Evolutionary conservation across 352 stramenopile genomes (phyloP).

Genomic region (Globisporangium apiculatum): DNA sequence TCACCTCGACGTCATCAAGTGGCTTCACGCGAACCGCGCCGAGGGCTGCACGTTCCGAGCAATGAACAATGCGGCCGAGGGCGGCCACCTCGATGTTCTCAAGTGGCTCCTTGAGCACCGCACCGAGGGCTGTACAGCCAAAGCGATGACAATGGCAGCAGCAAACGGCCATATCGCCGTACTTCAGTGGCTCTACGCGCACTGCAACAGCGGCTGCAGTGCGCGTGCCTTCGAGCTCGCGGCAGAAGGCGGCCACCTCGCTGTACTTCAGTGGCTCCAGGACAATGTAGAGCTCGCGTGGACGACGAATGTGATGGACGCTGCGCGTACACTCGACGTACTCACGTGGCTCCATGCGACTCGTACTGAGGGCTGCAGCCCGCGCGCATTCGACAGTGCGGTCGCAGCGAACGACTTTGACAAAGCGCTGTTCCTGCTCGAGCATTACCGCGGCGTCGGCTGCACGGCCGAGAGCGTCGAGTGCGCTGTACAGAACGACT

Average conservation of each 20-base stretch:
- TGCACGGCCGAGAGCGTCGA: background rate
- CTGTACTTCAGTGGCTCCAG: conserved; percentile 8
- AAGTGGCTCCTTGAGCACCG: conserved; percentile 1
- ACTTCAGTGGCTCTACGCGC: background rate
- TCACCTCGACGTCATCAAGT: background rate
- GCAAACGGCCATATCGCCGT: background rate
- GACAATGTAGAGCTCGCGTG: background rate
- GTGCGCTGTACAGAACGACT: background rate
- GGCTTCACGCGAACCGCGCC: background rate
- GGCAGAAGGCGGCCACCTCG: conserved; percentile 1
- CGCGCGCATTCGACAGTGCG: background rate
- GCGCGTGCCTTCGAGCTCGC: background rate
- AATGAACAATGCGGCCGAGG: background rate
- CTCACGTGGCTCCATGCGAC: conserved; percentile 3
- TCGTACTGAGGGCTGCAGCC: background rate
- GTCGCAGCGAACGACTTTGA: background rate
- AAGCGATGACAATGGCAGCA: background rate
- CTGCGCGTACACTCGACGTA: background rate
- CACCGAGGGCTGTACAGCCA: background rate
- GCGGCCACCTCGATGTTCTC: conserved; percentile 1
- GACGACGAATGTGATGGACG: conserved; percentile 4
- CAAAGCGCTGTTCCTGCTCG: background rate
- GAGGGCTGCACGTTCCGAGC: conserved; percentile 1
- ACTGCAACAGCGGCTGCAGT: background rate
- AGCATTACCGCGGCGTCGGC: background rate